Conservation (phyloP, 2,329 filamentous ascomycete genomes). For the Dactylella cylindrospora region DNA sequence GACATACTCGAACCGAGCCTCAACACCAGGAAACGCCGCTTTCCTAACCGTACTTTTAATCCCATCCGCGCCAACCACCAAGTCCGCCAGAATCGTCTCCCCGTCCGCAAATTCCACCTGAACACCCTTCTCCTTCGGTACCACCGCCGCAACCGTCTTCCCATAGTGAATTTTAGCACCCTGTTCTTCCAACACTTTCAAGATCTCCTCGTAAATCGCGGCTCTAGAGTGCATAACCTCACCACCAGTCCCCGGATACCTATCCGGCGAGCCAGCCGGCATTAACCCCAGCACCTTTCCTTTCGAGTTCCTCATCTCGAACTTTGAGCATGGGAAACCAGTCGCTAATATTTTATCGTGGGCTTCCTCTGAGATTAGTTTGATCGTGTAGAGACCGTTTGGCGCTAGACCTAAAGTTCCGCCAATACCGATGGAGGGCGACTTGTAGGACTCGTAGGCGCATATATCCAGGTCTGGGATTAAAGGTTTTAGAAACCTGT, state of each 20-base stretch:
- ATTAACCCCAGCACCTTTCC: slow-evolving; percentile 38
- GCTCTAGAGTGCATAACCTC: slow-evolving; percentile 39
- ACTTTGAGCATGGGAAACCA: slow-evolving; percentile 30
- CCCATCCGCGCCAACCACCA: slow-evolving; percentile 40
- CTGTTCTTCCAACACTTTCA: slow-evolving; percentile 24
- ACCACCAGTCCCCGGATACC: slow-evolving; percentile 35
- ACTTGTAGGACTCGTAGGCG: slow-evolving; percentile 33
- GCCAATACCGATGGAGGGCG: slow-evolving; percentile 23
- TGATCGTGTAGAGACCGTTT: slow-evolving; percentile 33
- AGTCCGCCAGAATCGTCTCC: slow-evolving; percentile 20
- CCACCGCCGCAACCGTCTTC: slow-evolving; percentile 21
- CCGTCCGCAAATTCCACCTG: slow-evolving; percentile 31
- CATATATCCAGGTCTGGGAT: slow-evolving; percentile 22
- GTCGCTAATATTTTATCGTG: slow-evolving; percentile 29
- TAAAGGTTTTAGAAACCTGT: slow-evolving; percentile 25
- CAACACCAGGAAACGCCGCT: slow-evolving; percentile 27
- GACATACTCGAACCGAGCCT: slow-evolving; percentile 33
- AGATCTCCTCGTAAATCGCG: slow-evolving; percentile 35
- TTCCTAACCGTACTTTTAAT: slow-evolving; percentile 35
- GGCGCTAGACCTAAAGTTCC: slow-evolving; percentile 37
- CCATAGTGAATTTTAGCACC: slow-evolving; percentile 34
- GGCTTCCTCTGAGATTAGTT: slow-evolving; percentile 24
- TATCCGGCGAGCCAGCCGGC: slow-evolving; percentile 29
- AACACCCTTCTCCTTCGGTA: slow-evolving; percentile 14
- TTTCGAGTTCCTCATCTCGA: slow-evolving; percentile 31